Conservation (phyloP, 768 basidiomycete species). For the Suillus clintonianus region DNA sequence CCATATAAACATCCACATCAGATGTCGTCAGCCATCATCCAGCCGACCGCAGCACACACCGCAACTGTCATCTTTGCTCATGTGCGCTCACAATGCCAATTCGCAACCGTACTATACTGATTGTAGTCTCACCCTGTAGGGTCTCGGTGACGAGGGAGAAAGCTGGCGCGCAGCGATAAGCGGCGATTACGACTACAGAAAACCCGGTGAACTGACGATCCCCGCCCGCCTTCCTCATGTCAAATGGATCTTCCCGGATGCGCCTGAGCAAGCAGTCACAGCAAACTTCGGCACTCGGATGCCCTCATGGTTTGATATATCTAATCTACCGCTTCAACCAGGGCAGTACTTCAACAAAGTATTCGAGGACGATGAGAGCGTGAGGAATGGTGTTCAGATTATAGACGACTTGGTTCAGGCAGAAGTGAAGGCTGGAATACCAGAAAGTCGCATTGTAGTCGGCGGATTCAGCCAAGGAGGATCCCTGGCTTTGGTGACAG, state of each 20-base stretch:
- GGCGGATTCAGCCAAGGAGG: conserved; percentile 54
- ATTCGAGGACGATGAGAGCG: conserved; percentile 44
- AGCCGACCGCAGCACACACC: conserved; percentile 6
- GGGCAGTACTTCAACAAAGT: conserved; percentile 13
- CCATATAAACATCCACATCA: neutral
- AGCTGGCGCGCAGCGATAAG: conserved; percentile 1
- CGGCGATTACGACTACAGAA: conserved; percentile 2
- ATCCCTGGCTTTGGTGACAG: conserved; percentile 45
- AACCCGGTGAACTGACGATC: conserved; percentile 1
- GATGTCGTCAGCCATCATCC: conserved; percentile 1
- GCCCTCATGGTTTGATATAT: conserved; percentile 11
- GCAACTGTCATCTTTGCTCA: conserved; percentile 11
- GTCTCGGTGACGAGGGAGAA: conserved; percentile 52
- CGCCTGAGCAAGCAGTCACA: conserved; percentile 21
- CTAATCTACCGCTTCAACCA: neutral
- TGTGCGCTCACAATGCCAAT: conserved; percentile 9
- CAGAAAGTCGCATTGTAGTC: conserved; percentile 43
- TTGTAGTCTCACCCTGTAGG: conserved; percentile 32
- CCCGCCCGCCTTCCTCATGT: conserved; percentile 53
- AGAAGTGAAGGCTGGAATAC: conserved; percentile 44
- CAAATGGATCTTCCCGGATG: conserved; percentile 48
- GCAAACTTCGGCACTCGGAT: conserved; percentile 6
- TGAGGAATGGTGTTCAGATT: conserved; percentile 36
- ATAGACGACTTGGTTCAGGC: conserved; percentile 42
- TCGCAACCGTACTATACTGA: neutral